Evolutionary conservation across 306 rosid species (phyloP), one percentile per base, ranked within the genome.

Genomic region (Rosa lucieae): DNA sequence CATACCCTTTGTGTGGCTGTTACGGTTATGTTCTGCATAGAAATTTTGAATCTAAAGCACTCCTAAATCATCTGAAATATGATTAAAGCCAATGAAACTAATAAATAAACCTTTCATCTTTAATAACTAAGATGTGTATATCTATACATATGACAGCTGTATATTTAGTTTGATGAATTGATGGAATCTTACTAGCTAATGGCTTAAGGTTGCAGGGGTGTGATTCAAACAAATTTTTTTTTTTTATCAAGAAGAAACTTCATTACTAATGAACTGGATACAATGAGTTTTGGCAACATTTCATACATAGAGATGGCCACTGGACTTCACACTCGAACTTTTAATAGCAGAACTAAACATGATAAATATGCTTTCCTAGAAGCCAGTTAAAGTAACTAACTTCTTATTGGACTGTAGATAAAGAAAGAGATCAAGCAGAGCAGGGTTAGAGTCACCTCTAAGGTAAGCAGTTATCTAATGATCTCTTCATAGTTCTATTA

Each of bases 401-500:
- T 66, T 77, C 29, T 67, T 15, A 43, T 83, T 84, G 47, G 80
- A 20, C 32, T 88, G 83, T 86, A 96, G 99, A 82, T 90, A 81
- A 96, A 96, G 88, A 91, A 83, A 82, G 98, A 93, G 82, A 96
- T 96, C 82, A 96, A 93, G 92, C 84, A 87, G 73, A 96, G 99
- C 91, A 88, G 99, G 92, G 76, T 91, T 65, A 87, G 87, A 86
- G 93, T 90, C 83, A 96, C 98, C 73, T 93, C 96, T 39, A 96
- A 96, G 88, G 99, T 96, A 77, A 88, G 87, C 65, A 47, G 56
- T 73, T 62, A 49, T 76, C 62, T 56, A 63, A 74, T 43, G 56
- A 32, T 69, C 39, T 1, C 18, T 11, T 21, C 40, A 58, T 56
- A n/a, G 17, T 18, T 61, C 59, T 44, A 10, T 80, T 70, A 70